These are phyloP conservation scores for Penicillium cosmopolitanum DNA, from an alignment of 495 filamentous ascomycete genomes.

Conservation along the genomic window DNA sequence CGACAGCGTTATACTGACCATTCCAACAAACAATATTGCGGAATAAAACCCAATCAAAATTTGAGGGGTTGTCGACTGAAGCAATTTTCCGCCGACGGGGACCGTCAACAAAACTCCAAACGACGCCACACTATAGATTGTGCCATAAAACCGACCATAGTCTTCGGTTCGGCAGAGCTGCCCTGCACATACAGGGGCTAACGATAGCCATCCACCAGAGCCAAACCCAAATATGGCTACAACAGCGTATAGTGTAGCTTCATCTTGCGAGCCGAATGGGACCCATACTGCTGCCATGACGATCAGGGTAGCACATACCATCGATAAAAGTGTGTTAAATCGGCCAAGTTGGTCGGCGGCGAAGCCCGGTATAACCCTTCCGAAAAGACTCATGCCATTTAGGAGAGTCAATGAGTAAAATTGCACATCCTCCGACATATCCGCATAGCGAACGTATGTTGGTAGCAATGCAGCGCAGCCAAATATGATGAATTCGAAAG, in stretches of 20 bases:
- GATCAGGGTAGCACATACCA: constrained; percentile 50
- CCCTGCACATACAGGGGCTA: constrained; percentile 65
- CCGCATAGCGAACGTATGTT: constrained; percentile 46
- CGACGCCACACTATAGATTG: constrained; percentile 62
- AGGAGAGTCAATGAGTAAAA: constrained; percentile 43
- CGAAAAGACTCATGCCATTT: constrained; percentile 52
- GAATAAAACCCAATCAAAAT: constrained; percentile 43
- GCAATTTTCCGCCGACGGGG: constrained; percentile 38
- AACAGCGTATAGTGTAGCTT: constrained; percentile 54
- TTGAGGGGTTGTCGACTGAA: constrained; percentile 41
- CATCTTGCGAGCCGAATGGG: constrained; percentile 52
- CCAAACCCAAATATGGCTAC: constrained; percentile 67
- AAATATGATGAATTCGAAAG: constrained; percentile 58
- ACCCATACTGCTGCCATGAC: constrained; percentile 62
- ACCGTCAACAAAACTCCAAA: constrained; percentile 50
- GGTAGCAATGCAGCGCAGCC: constrained; percentile 53
- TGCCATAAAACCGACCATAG: constrained; percentile 70
- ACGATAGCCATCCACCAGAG: constrained; percentile 61
- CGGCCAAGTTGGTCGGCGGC: constrained; percentile 70
- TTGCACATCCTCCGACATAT: constrained; percentile 29
- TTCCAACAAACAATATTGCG: constrained; percentile 39
- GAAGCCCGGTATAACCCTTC: constrained; percentile 70
- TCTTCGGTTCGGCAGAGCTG: constrained; percentile 64
- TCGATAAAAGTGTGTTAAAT: constrained; percentile 57
- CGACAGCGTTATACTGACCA: constrained; percentile 38